These are phyloP conservation scores for Xerocomus cyaneibrunnescens DNA, from an alignment of 1,284 basidiomycete species.

Conservation along the genomic window DNA sequence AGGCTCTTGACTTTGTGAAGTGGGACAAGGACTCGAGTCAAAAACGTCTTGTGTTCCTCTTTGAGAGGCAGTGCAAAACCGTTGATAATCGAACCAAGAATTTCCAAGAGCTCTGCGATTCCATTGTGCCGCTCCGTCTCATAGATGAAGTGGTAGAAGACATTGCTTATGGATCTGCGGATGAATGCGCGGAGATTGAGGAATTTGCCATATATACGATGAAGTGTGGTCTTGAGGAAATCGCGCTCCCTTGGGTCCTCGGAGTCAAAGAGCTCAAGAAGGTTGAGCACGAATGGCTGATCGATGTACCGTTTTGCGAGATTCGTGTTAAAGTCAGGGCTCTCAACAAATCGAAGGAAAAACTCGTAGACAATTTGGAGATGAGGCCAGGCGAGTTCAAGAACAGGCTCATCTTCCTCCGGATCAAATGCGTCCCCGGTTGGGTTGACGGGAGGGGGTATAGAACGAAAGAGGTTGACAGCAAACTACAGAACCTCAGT, in stretches of 20 bases:
- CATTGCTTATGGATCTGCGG: constrained; percentile 98
- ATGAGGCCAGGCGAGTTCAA: constrained; percentile 99
- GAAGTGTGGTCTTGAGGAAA: constrained; percentile 98
- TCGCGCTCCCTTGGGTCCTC: constrained; percentile 99
- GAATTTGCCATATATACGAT: constrained; percentile 99
- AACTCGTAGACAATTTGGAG: constrained; percentile 99
- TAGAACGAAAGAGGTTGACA: constrained; percentile 97
- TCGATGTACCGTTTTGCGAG: constrained; percentile 98
- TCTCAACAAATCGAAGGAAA: constrained; percentile 98
- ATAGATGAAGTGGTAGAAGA: constrained; percentile 99
- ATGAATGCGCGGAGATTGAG: constrained; percentile 98
- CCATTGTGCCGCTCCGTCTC: constrained; percentile 99
- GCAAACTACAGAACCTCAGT: constrained; percentile 66
- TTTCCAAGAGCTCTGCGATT: constrained; percentile 97
- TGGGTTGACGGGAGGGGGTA: constrained; percentile 98
- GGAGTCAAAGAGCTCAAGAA: constrained; percentile 98
- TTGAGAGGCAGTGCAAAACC: constrained; percentile 98
- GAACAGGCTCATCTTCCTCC: constrained; percentile 98
- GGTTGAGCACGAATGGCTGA: constrained; percentile 92
- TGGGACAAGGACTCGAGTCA: constrained; percentile 94
- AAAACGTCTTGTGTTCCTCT: constrained; percentile 99
- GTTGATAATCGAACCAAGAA: constrained; percentile 99
- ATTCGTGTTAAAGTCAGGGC: constrained; percentile 98
- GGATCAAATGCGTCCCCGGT: constrained; percentile 98
- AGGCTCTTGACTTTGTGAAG: constrained; percentile 98